Evolutionary conservation across 371 early-diverging fungal genomes (phyloP).

Genomic region (Coemansia sp.): DNA sequence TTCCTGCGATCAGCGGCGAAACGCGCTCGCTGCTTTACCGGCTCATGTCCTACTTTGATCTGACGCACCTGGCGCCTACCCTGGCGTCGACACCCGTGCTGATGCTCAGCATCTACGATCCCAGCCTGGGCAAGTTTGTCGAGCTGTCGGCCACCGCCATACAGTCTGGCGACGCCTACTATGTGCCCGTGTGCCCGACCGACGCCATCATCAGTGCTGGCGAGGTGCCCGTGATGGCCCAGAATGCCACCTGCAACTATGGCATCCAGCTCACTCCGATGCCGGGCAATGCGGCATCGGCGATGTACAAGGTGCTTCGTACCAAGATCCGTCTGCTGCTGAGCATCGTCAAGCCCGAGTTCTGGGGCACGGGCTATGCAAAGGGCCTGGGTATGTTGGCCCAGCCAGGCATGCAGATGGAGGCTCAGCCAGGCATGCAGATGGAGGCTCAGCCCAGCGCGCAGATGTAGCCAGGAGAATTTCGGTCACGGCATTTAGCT

Average conservation of each 20-base stretch:
- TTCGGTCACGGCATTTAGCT: too few species aligned
- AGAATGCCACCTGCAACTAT: constrained; percentile 1
- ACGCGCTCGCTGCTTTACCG: constrained; percentile 12
- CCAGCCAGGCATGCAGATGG: too few species aligned
- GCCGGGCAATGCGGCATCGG: constrained; percentile 1
- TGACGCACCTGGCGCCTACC: neutral
- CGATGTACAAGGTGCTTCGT: constrained; percentile 1
- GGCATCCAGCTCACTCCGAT: constrained; percentile 6
- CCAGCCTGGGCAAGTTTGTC: constrained; percentile 8
- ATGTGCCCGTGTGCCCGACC: constrained; percentile 20
- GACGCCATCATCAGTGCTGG: neutral
- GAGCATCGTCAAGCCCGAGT: neutral
- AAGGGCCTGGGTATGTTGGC: neutral
- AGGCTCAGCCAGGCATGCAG: neutral
- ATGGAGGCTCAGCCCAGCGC: neutral
- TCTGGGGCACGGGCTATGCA: neutral
- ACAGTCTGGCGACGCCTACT: constrained; percentile 18
- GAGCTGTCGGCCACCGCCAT: constrained; percentile 2
- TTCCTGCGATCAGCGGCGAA: neutral
- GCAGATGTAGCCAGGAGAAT: too few species aligned
- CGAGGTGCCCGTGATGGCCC: neutral
- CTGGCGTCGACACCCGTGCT: constrained; percentile 13
- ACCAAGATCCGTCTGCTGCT: neutral
- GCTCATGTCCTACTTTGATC: constrained; percentile 20
- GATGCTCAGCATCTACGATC: constrained; percentile 13